Evolutionary conservation across 208 protist species (phyloP).

Genomic region (Phytomonas francai): DNA sequence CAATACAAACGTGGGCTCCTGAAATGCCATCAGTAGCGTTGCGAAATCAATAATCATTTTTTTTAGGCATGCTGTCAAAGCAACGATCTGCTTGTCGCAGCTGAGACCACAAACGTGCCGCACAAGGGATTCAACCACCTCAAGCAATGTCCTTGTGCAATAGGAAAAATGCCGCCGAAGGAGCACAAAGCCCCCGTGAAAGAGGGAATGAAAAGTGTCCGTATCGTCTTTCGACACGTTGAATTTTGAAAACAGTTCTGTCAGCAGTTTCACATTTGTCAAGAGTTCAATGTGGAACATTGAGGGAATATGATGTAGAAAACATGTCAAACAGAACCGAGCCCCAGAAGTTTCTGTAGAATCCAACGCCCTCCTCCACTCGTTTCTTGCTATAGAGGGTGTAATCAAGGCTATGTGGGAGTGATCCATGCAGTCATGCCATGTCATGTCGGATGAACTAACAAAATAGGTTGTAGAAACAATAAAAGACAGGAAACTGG

Average conservation of each 20-base stretch:
- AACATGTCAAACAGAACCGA: not conserved
- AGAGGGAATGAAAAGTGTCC: not conserved
- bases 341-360: not conserved
- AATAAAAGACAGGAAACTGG: not conserved
- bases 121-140: not conserved
- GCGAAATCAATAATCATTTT: not conserved
- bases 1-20: not conserved
- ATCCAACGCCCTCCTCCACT: not conserved
- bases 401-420: not conserved
- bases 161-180: not conserved
- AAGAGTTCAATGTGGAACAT: not conserved
- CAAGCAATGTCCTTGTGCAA: not conserved
- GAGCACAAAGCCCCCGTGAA: not conserved
- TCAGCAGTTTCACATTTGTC: not conserved
- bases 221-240: not conserved
- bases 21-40: not conserved
- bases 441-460: not conserved
- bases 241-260: not conserved
- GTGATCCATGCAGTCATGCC: not conserved
- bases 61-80: not conserved
- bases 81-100: not conserved
- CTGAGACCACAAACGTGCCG: not conserved
- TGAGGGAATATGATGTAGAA: not conserved
- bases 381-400: not conserved
- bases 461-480: not conserved